These are phyloP conservation scores for Candida endomychidarum DNA, from an alignment of 805 yeast species.

Conservation along the genomic window DNA sequence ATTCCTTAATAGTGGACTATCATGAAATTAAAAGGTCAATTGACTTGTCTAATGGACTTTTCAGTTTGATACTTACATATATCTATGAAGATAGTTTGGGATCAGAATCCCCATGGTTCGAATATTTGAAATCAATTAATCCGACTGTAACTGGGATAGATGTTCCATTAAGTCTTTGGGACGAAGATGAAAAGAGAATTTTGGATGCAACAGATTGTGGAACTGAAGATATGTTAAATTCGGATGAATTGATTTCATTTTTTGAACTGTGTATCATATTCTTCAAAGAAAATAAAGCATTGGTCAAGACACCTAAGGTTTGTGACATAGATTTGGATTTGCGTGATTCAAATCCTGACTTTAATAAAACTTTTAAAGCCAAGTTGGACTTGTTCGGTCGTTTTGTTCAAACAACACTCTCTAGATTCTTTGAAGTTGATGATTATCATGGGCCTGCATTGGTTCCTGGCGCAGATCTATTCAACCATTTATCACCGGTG, in stretches of 20 bases:
- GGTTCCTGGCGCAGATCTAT: constrained; percentile 90
- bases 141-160: constrained; percentile 27
- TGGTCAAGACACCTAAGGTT: constrained; percentile 39
- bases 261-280: constrained; percentile 42
- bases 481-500: constrained; percentile 62
- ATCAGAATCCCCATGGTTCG: constrained; percentile 76
- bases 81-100: constrained; percentile 66
- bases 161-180: constrained; percentile 69
- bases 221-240: constrained; percentile 57
- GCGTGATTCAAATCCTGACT: constrained; percentile 20
- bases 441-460: constrained; percentile 68
- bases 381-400: constrained; percentile 53
- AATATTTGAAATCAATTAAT: constrained; percentile 58
- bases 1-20: constrained; percentile 64
- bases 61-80: constrained; percentile 64
- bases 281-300: constrained; percentile 29
- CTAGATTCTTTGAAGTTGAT: constrained; percentile 83
- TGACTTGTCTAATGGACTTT: constrained; percentile 51
- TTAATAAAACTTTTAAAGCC: constrained; percentile 14
- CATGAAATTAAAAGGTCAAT: constrained; percentile 26
- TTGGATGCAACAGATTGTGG: constrained; percentile 64
- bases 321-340: constrained; percentile 22
- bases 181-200: constrained; percentile 42
- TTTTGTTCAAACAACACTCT: constrained; percentile 59
- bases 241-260: constrained; percentile 40